Evolutionary conservation across 1,139 yeast species (phyloP).

Genomic region (Lodderomyces metapsilosis): DNA sequence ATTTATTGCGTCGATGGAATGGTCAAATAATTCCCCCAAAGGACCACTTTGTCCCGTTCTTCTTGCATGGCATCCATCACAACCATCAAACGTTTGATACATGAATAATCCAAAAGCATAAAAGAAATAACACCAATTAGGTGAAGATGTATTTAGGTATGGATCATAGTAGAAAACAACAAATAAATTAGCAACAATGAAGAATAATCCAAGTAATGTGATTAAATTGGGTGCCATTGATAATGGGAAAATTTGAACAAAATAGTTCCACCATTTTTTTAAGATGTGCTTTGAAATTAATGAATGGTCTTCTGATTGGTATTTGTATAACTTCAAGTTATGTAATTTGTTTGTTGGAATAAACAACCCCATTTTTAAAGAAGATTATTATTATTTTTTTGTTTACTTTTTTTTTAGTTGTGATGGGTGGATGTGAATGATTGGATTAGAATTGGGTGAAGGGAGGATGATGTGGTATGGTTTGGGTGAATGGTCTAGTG

Average conservation of each 20-base stretch:
- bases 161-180: constrained; percentile 78
- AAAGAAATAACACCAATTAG: constrained; percentile 79
- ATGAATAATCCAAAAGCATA: constrained; percentile 83
- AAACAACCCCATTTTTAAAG: constrained; percentile 62
- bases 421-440: background rate
- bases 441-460: too few relatives aligned
- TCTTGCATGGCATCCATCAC: constrained; percentile 93
- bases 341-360: constrained; percentile 59
- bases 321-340: constrained; percentile 68
- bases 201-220: constrained; percentile 74
- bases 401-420: background rate
- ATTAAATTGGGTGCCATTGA: constrained; percentile 90
- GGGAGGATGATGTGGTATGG: background rate
- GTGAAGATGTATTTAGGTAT: constrained; percentile 53
- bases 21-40: constrained; percentile 90
- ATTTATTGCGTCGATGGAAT: constrained; percentile 87
- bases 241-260: constrained; percentile 72
- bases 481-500: too few relatives aligned
- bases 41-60: constrained; percentile 95
- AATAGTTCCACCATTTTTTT: constrained; percentile 75
- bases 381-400: too few relatives aligned
- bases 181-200: constrained; percentile 61
- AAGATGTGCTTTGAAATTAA: constrained; percentile 69
- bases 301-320: constrained; percentile 78
- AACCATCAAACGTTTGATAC: constrained; percentile 95